phyloP scores from a whole-genome alignment of 306 rosid species.

The Rubus parviflorus region DNA sequence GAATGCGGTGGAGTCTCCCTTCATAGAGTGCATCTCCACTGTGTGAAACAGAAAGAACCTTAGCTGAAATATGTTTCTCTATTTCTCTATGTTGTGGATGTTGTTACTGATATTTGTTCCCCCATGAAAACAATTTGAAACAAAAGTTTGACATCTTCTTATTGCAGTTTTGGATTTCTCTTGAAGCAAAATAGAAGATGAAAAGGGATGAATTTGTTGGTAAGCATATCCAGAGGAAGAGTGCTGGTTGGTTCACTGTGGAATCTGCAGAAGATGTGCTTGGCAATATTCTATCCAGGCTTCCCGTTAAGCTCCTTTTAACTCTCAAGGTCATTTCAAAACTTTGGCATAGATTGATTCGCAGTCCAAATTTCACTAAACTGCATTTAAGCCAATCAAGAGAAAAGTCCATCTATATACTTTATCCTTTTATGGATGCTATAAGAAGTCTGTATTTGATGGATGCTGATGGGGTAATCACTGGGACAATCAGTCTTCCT shows the following conservation, averaged over 20 bases:
- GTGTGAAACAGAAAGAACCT: neutral
- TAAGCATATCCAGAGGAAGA: neutral
- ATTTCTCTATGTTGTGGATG: neutral
- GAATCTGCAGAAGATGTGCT: conserved; percentile 21
- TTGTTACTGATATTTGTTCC: neutral
- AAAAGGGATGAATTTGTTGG: conserved; percentile 3
- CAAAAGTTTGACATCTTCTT: conserved; percentile 3
- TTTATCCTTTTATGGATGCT: conserved; percentile 22
- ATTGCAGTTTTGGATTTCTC: conserved; percentile 21
- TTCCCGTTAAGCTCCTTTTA: conserved; percentile 21
- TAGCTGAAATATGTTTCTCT: neutral
- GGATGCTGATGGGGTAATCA: conserved; percentile 7
- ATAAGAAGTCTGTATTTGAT: conserved; percentile 11
- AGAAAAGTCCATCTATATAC: conserved; percentile 11
- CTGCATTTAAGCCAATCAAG: conserved; percentile 23
- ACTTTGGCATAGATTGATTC: conserved; percentile 18
- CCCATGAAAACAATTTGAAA: neutral
- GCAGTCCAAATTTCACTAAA: conserved; percentile 14
- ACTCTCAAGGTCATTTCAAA: conserved; percentile 16
- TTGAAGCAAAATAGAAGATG: neutral
- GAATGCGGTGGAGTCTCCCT: neutral
- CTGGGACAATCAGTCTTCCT: conserved; percentile 11
- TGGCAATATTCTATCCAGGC: conserved; percentile 18
- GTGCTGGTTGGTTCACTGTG: conserved; percentile 13
- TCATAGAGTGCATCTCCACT: neutral